Evolutionary conservation across 225 moss, liverwort and hornwort species (phyloP).

Genomic region (Lunularia cruciata): DNA sequence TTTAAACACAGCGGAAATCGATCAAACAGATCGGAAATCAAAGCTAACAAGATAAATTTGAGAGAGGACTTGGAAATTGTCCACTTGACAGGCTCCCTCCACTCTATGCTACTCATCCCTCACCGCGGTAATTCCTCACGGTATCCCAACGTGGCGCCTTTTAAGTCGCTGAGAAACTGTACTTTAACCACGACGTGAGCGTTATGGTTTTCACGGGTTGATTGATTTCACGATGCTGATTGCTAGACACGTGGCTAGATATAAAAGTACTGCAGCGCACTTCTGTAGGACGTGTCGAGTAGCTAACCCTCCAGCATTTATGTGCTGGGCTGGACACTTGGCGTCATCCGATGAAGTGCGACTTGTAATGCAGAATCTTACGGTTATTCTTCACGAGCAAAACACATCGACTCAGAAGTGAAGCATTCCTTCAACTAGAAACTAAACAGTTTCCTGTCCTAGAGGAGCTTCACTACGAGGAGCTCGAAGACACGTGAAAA

Average conservation of each 20-base stretch:
- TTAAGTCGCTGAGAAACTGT: not conserved
- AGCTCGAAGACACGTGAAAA: too few relatives aligned
- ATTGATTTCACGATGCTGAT: not conserved
- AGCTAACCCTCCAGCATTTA: not conserved
- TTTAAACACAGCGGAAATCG: not conserved
- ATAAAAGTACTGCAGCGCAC: not conserved
- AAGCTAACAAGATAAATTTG: too few relatives aligned
- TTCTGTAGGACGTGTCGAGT: not conserved
- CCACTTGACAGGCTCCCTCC: not conserved
- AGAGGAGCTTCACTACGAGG: too few relatives aligned
- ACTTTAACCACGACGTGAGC: slow-evolving; percentile 9
- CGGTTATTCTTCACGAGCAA: not conserved
- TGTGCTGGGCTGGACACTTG: not conserved
- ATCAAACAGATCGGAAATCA: too few relatives aligned
- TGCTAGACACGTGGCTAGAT: not conserved
- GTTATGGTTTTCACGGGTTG: not conserved
- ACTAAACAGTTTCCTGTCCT: too few relatives aligned
- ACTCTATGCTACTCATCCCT: not conserved
- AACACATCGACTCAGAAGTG: not conserved
- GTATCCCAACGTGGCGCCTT: not conserved
- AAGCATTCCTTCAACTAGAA: too few relatives aligned
- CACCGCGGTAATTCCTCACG: not conserved
- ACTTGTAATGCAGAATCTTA: not conserved
- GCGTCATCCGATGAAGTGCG: too few relatives aligned
- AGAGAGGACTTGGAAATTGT: not conserved